These are phyloP conservation scores for Pleoardoris graminearum DNA, from an alignment of 2,329 filamentous ascomycete genomes.

Conservation along the genomic window DNA sequence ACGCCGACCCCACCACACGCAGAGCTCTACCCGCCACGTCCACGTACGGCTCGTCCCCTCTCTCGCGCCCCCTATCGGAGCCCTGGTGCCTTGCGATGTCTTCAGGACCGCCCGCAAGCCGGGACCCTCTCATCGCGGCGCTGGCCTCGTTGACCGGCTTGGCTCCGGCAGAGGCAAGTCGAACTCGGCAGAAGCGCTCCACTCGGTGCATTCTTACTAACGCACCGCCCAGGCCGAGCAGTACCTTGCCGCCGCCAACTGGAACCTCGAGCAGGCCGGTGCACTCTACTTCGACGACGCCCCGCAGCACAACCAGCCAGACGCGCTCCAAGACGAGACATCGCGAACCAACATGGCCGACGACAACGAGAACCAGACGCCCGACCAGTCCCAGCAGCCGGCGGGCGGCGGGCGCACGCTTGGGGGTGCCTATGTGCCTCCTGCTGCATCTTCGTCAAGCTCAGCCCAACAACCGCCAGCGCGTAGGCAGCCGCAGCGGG, in stretches of 20 bases:
- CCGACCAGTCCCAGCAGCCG: conserved; percentile 27
- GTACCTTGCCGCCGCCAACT: conserved; percentile 49
- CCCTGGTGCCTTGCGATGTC: conserved; percentile 31
- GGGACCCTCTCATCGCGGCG: conserved; percentile 43
- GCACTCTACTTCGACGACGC: conserved; percentile 50
- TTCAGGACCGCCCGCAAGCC: conserved; percentile 32
- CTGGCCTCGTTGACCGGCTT: conserved; percentile 42
- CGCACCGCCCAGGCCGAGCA: conserved; percentile 47
- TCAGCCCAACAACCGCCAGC: conserved; percentile 30
- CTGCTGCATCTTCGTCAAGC: conserved; percentile 29
- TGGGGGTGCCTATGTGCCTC: conserved; percentile 40
- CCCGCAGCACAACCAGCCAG: conserved; percentile 22
- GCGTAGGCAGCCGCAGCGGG: conserved; percentile 36
- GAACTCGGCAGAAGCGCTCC: conserved; percentile 34
- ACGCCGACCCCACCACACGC: too few species aligned
- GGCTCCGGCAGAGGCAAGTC: conserved; percentile 36
- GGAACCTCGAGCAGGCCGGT: conserved; percentile 52
- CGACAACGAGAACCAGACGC: conserved; percentile 30
- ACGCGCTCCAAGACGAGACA: conserved; percentile 2
- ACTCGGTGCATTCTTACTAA: conserved; percentile 27
- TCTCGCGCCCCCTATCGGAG: too few species aligned
- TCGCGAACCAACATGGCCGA: conserved; percentile 38
- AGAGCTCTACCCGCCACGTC: too few species aligned
- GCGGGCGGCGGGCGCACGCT: conserved; percentile 44
- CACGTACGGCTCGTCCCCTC: too few species aligned